Evolutionary conservation across 2,329 filamentous ascomycete genomes (phyloP).

Genomic region (Alternaria sp.): DNA sequence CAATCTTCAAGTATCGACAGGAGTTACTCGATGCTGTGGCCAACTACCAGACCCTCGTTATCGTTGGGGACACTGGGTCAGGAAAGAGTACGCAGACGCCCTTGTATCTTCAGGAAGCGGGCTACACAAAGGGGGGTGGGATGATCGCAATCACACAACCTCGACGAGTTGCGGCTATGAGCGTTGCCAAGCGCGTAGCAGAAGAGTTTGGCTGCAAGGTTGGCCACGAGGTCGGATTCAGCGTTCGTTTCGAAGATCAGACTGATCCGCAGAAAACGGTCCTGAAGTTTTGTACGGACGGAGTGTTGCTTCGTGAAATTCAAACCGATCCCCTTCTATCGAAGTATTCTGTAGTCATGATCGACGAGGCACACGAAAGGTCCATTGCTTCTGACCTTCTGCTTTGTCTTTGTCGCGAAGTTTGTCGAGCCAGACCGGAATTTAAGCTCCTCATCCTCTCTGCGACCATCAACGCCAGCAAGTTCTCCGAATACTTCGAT

Average conservation of each 20-base stretch:
- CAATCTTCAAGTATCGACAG: slow-evolving; percentile 75
- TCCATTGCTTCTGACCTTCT: slow-evolving; percentile 91
- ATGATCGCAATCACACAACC: slow-evolving; percentile 89
- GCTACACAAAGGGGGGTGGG: slow-evolving; percentile 67
- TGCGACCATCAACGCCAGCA: slow-evolving; percentile 91
- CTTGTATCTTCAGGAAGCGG: too few relatives aligned
- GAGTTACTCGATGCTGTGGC: slow-evolving; percentile 86
- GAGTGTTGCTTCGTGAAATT: too few relatives aligned
- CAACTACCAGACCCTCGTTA: slow-evolving; percentile 84
- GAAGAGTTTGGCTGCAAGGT: slow-evolving; percentile 92
- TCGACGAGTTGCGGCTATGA: slow-evolving; percentile 95
- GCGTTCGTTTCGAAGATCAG: too few relatives aligned
- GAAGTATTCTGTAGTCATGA: too few relatives aligned
- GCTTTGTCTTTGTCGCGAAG: slow-evolving; percentile 85
- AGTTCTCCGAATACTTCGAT: slow-evolving; percentile 88
- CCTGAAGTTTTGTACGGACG: slow-evolving; percentile 92
- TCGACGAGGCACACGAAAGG: slow-evolving; percentile 96
- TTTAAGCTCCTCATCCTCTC: slow-evolving; percentile 91
- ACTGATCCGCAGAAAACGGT: too few relatives aligned
- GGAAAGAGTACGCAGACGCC: too few relatives aligned
- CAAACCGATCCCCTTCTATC: too few relatives aligned
- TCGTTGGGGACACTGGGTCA: slow-evolving; percentile 96
- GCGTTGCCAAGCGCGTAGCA: slow-evolving; percentile 91
- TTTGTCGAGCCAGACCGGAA: slow-evolving; percentile 81
- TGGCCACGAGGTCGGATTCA: slow-evolving; percentile 85